These are phyloP conservation scores for Pseudogymnoascus sp. DNA, from an alignment of 2,329 filamentous ascomycete species.

Conservation along the genomic window DNA sequence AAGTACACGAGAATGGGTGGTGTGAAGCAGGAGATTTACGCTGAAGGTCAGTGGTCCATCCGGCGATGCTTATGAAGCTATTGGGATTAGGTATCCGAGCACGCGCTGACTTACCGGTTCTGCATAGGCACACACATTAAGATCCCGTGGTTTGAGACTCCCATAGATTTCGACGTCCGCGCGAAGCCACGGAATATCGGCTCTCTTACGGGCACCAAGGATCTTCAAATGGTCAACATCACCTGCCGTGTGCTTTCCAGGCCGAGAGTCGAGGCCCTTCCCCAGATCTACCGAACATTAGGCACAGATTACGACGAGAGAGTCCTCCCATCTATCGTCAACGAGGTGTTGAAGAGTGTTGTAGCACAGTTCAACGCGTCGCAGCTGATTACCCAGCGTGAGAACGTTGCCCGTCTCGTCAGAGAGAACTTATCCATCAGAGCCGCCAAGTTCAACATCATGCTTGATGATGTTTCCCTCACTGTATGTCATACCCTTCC, in stretches of 20 bases:
- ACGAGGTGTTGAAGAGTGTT: slow-evolving; percentile 97
- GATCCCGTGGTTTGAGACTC: slow-evolving; percentile 95
- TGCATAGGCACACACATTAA: slow-evolving; percentile 78
- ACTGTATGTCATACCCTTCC: slow-evolving; percentile 53
- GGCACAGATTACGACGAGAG: slow-evolving; percentile 96
- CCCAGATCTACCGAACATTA: slow-evolving; percentile 94
- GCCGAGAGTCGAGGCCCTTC: slow-evolving; percentile 78
- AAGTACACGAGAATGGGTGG: slow-evolving; percentile 91
- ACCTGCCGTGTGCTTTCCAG: slow-evolving; percentile 97
- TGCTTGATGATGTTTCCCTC: slow-evolving; percentile 92
- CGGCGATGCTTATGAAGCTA: neutral
- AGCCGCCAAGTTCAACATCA: slow-evolving; percentile 93
- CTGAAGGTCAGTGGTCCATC: slow-evolving; percentile 58
- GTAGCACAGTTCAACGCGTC: slow-evolving; percentile 98
- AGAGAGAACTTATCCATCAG: slow-evolving; percentile 86
- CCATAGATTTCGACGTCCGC: slow-evolving; percentile 94
- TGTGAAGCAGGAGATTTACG: slow-evolving; percentile 94
- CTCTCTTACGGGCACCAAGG: slow-evolving; percentile 95
- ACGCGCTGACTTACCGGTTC: slow-evolving; percentile 15
- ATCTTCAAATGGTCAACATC: slow-evolving; percentile 99
- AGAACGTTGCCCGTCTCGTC: slow-evolving; percentile 87
- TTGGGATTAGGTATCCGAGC: neutral
- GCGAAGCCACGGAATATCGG: slow-evolving; percentile 95
- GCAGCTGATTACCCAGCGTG: slow-evolving; percentile 97
- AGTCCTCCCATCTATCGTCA: slow-evolving; percentile 93